Conservation (phyloP, 768 basidiomycete species). For the Pluteus cervinus region DNA sequence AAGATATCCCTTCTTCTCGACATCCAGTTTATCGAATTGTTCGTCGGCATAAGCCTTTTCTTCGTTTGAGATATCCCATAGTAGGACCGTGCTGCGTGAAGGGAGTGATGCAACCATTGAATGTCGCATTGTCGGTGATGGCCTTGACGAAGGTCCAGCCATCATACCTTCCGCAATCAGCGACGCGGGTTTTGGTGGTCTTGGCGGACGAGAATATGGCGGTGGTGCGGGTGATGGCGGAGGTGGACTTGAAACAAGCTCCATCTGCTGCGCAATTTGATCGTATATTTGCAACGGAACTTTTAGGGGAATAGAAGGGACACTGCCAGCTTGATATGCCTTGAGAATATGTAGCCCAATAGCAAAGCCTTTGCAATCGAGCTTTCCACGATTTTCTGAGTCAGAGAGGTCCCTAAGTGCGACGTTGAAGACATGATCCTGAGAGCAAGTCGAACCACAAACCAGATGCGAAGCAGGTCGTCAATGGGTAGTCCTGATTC, state of each 20-base stretch:
- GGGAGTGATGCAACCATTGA: constrained; percentile 4
- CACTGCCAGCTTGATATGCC: constrained; percentile 26
- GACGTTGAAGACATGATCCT: not conserved
- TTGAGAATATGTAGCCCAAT: constrained; percentile 65
- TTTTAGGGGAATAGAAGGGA: constrained; percentile 22
- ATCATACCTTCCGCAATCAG: no score
- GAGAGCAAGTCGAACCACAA: constrained; percentile 11
- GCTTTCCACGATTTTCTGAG: constrained; percentile 46
- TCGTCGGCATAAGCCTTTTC: constrained; percentile 23
- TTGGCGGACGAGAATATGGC: not conserved
- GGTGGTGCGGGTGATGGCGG: constrained; percentile 3
- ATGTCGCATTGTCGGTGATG: no score
- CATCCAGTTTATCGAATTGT: constrained; percentile 26
- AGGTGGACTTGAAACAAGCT: constrained; percentile 7
- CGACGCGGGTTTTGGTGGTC: not conserved
- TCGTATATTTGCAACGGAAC: constrained; percentile 25
- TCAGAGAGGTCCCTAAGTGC: constrained; percentile 54
- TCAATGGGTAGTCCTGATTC: constrained; percentile 53
- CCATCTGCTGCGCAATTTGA: constrained; percentile 19
- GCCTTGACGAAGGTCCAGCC: no score
- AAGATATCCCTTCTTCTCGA: constrained; percentile 21
- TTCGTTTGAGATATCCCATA: constrained; percentile 21
- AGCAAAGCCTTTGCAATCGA: constrained; percentile 64
- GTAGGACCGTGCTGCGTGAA: constrained; percentile 2
- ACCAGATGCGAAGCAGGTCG: constrained; percentile 62